Evolutionary conservation across 805 yeast species (phyloP).

Genomic region (Candida sanyiensis): DNA sequence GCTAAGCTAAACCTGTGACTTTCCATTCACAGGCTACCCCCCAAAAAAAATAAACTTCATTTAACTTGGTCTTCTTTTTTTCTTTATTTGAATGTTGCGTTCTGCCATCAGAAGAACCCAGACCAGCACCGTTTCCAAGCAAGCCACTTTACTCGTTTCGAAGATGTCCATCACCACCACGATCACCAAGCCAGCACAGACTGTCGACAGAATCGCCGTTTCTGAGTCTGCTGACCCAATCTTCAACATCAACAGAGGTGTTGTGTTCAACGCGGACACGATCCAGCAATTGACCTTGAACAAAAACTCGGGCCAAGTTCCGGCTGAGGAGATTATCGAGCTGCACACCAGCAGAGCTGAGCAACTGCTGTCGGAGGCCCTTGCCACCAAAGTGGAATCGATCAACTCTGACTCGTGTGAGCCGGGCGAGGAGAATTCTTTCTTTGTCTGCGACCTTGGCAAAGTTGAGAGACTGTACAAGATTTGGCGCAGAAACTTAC

Average conservation of each 20-base stretch:
- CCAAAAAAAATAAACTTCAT: too few species aligned
- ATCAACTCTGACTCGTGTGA: slow-evolving; percentile 55
- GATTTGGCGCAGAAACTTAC: slow-evolving; percentile 63
- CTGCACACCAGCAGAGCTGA: slow-evolving; percentile 30
- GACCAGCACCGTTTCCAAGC: slow-evolving; percentile 9
- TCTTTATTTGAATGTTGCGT: slow-evolving; percentile 14
- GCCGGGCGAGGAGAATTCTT: slow-evolving; percentile 79
- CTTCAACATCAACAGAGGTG: slow-evolving; percentile 1
- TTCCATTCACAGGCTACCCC: slow-evolving; percentile 9
- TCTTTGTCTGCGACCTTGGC: slow-evolving; percentile 82
- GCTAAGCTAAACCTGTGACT: slow-evolving; percentile 10
- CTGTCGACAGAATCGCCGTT: slow-evolving; percentile 1
- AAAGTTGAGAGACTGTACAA: slow-evolving; percentile 54
- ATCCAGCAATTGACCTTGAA: too few species aligned
- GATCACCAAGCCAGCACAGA: slow-evolving; percentile 9
- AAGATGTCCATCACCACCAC: slow-evolving; percentile 19
- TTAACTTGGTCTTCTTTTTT: not conserved
- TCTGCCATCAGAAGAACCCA: slow-evolving; percentile 18
- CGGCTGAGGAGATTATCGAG: slow-evolving; percentile 4
- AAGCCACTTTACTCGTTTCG: not conserved
- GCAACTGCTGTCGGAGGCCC: slow-evolving; percentile 33
- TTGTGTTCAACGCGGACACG: not conserved
- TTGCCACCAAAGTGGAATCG: slow-evolving; percentile 33
- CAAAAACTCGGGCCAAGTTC: too few species aligned
- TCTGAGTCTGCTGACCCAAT: not conserved